phyloP scores from a whole-genome alignment of 2,329 filamentous ascomycete genomes.

The Aspergillus sp. region DNA sequence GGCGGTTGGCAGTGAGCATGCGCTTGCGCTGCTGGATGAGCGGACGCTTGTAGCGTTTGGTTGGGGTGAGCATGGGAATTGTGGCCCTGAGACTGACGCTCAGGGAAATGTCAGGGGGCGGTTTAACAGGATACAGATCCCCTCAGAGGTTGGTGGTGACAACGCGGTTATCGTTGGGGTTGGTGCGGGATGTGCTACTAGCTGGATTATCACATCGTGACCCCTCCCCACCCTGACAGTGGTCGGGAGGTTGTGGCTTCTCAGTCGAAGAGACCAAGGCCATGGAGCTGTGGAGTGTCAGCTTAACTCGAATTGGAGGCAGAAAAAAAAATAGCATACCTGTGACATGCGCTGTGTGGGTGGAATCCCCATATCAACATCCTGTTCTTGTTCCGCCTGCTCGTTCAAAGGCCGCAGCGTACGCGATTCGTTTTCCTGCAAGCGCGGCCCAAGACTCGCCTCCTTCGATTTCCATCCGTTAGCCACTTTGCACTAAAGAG shows the following conservation, averaged over 20 bases:
- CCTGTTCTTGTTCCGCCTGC: conserved; percentile 9
- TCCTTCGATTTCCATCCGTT: conserved; percentile 13
- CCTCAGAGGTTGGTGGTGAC: conserved; percentile 40
- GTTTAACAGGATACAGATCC: conserved; percentile 62
- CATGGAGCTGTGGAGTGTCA: conserved; percentile 26
- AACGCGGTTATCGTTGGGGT: conserved; percentile 50
- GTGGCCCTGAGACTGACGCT: conserved; percentile 58
- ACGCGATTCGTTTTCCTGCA: conserved; percentile 28
- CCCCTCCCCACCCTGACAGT: neutral
- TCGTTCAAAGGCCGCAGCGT: conserved; percentile 8
- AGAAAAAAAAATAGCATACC: conserved; percentile 20
- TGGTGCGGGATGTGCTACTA: conserved; percentile 85
- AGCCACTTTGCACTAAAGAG: neutral
- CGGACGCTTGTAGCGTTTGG: conserved; percentile 76
- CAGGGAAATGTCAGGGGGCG: conserved; percentile 60
- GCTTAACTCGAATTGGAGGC: conserved; percentile 1
- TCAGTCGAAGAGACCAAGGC: conserved; percentile 39
- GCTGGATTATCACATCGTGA: conserved; percentile 54
- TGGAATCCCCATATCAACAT: conserved; percentile 34
- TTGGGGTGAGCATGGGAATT: conserved; percentile 98
- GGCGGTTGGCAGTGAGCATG: conserved; percentile 85
- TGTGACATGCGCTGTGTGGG: conserved; percentile 45
- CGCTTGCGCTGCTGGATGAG: conserved; percentile 58
- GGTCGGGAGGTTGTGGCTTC: neutral
- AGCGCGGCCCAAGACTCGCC: conserved; percentile 17